A percentile compares a stretch with the other conserved stretches of the same genome.
Evolutionary conservation across 2,329 filamentous ascomycete species (phyloP).

Genomic region (Fusarium sp.): DNA sequence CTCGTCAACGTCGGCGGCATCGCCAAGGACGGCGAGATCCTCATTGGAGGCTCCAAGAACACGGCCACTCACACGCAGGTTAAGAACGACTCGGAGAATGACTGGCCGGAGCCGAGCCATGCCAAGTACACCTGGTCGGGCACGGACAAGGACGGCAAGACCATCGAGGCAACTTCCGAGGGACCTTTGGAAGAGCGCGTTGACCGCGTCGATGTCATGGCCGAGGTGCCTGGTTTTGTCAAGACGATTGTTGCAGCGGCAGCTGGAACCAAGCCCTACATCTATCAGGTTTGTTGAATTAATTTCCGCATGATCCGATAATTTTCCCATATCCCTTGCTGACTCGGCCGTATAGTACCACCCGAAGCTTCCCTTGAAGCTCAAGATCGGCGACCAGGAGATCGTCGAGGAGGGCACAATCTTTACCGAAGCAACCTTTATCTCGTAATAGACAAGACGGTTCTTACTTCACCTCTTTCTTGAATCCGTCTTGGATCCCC

Average conservation of each 20-base stretch:
- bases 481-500: constrained; percentile 6
- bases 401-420: constrained; percentile 81
- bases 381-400: constrained; percentile 87
- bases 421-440: constrained; percentile 96
- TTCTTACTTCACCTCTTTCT: constrained; percentile 1
- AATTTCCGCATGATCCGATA: background rate
- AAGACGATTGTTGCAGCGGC: constrained; percentile 92
- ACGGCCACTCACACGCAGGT: constrained; percentile 76
- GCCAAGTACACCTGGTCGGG: constrained; percentile 84
- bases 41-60: constrained; percentile 77
- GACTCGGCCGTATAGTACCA: constrained; percentile 68
- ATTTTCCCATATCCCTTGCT: constrained; percentile 28
- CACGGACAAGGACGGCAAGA: constrained; percentile 80
- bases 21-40: constrained; percentile 82
- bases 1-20: constrained; percentile 86
- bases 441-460: constrained; percentile 67
- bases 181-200: constrained; percentile 75
- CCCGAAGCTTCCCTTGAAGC: constrained; percentile 78
- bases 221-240: constrained; percentile 93
- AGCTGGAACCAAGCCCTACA: constrained; percentile 94
- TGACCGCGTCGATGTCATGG: constrained; percentile 93
- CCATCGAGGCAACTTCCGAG: constrained; percentile 76
- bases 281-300: constrained; percentile 81
- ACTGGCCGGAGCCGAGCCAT: constrained; percentile 88
- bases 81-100: constrained; percentile 79